Percentiles rank a stretch among this genome's conserved stretches.
These are phyloP conservation scores for Mycena kentingensis DNA, from an alignment of 768 basidiomycete species.

Conservation along the genomic window DNA sequence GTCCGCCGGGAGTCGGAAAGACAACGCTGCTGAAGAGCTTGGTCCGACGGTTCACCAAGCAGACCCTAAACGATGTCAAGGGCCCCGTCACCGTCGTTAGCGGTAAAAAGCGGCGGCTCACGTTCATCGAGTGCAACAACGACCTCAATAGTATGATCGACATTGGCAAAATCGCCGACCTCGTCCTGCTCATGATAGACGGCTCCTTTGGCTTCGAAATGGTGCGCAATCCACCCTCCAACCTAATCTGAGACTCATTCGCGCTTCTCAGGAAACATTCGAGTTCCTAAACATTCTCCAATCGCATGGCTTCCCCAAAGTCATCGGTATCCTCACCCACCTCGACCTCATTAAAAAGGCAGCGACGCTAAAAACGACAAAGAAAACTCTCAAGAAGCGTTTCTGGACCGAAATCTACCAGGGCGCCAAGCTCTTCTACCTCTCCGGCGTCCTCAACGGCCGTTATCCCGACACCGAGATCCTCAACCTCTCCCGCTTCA, in stretches of 20 bases:
- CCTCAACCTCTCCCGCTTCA: constrained; percentile 93
- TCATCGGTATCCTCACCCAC: constrained; percentile 94
- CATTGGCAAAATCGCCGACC: constrained; percentile 93
- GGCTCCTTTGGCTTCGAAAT: constrained; percentile 98
- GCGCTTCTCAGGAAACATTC: constrained; percentile 80
- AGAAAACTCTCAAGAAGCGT: constrained; percentile 93
- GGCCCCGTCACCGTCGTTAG: constrained; percentile 95
- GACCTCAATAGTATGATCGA: constrained; percentile 99
- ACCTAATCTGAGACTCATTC: neutral
- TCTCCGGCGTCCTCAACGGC: constrained; percentile 95
- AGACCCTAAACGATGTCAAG: constrained; percentile 83
- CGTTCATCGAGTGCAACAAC: constrained; percentile 96
- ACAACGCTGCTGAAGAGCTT: constrained; percentile 91
- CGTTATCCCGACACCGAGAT: constrained; percentile 97
- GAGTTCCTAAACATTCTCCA: constrained; percentile 98
- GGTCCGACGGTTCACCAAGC: constrained; percentile 90
- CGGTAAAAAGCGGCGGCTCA: constrained; percentile 91
- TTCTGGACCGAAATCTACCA: constrained; percentile 99
- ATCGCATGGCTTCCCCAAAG: constrained; percentile 97
- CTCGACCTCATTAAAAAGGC: constrained; percentile 96
- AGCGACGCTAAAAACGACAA: constrained; percentile 81
- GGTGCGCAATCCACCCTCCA: constrained; percentile 50
- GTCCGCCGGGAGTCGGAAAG: constrained; percentile 96
- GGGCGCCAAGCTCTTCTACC: constrained; percentile 97
- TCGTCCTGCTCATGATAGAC: constrained; percentile 96